phyloP scores from a whole-genome alignment of 306 rosid genomes.

The Pyrus bretschneideri region DNA sequence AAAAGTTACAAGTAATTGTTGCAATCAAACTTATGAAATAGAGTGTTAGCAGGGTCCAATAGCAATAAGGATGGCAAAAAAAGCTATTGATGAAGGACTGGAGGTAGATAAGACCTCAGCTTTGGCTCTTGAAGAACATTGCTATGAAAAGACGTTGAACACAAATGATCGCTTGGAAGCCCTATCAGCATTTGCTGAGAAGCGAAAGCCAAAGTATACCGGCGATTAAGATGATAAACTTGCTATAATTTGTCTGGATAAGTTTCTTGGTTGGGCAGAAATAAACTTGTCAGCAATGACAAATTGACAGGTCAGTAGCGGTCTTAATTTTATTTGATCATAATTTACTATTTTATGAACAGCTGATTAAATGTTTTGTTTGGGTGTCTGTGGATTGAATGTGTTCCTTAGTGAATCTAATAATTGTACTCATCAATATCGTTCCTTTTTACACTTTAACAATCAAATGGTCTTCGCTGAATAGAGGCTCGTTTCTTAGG shows the following conservation, averaged over 20 bases:
- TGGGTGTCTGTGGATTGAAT: neutral
- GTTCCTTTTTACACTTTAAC: neutral
- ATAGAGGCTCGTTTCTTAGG: neutral
- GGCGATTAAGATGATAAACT: conserved; percentile 43
- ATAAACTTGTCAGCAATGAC: neutral
- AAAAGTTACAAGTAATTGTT: neutral
- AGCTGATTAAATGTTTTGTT: neutral
- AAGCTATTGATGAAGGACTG: conserved; percentile 65
- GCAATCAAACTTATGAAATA: neutral
- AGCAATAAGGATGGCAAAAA: conserved; percentile 81
- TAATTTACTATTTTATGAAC: neutral
- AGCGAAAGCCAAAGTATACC: conserved; percentile 65
- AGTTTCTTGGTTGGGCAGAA: neutral
- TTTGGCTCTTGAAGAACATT: conserved; percentile 60
- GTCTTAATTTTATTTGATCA: neutral
- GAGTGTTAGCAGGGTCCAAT: conserved; percentile 68
- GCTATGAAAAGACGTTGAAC: conserved; percentile 61
- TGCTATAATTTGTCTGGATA: neutral
- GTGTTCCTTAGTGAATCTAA: neutral
- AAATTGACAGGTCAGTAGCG: neutral
- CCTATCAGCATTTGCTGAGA: conserved; percentile 82
- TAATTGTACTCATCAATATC: neutral
- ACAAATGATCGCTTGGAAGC: conserved; percentile 86
- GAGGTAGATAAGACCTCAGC: conserved; percentile 50
- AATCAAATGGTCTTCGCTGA: neutral